Evolutionary conservation across 2,329 filamentous ascomycete genomes (phyloP).

Genomic region (Thielaviopsis populi): DNA sequence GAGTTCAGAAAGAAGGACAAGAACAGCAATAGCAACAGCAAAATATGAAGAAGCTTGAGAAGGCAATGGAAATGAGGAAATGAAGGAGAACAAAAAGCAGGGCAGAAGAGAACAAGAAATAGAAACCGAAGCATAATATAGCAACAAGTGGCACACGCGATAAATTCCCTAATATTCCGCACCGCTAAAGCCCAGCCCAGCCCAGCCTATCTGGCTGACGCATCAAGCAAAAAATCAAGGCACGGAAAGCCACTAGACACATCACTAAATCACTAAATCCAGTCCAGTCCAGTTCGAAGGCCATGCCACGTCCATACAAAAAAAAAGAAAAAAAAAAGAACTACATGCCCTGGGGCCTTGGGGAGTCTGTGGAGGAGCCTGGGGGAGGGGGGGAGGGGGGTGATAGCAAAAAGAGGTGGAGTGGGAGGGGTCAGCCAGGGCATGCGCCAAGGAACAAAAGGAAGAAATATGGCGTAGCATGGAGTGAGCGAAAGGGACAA

Average conservation of each 20-base stretch:
- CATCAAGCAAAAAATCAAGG: background rate
- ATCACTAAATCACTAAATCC: background rate
- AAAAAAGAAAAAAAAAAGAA: no score
- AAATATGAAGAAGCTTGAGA: background rate
- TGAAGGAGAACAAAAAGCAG: background rate
- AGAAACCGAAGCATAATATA: background rate
- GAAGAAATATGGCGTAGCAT: background rate
- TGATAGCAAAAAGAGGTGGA: no score
- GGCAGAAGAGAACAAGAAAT: background rate
- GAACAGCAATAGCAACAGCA: background rate
- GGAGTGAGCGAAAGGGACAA: background rate
- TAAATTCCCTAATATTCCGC: background rate
- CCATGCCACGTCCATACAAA: background rate
- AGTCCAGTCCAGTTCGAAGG: background rate
- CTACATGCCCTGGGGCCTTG: background rate
- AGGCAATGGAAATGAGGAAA: background rate
- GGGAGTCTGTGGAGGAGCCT: no score
- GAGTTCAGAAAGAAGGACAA: background rate
- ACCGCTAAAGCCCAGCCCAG: background rate
- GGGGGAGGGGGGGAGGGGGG: background rate
- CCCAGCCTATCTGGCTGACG: background rate
- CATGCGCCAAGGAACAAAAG: constrained; percentile 2
- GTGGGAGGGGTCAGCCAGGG: background rate
- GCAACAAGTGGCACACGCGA: constrained; percentile 3
- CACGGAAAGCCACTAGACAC: constrained; percentile 2